Evolutionary conservation across 2,329 filamentous ascomycete species (phyloP).

Genomic region (Orbilia ellipsospora): DNA sequence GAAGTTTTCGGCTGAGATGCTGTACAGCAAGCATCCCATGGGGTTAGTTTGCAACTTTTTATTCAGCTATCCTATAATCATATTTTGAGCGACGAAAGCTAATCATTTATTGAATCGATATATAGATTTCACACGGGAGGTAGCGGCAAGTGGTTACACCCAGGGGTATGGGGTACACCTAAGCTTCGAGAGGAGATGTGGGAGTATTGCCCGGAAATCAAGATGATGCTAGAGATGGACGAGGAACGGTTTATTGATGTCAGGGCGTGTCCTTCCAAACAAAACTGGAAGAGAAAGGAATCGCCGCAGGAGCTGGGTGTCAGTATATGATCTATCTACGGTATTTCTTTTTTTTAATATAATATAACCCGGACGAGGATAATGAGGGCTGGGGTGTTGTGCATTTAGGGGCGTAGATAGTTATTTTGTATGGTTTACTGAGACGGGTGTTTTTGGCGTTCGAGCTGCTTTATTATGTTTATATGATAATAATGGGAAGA

Average conservation of each 20-base stretch:
- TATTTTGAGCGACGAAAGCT: background rate
- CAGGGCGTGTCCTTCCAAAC: slow-evolving; percentile 66
- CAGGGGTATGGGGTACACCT: slow-evolving; percentile 66
- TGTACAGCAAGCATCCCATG: slow-evolving; percentile 67
- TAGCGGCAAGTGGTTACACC: slow-evolving; percentile 65
- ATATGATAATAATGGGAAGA: too few species aligned
- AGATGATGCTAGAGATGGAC: slow-evolving; percentile 70
- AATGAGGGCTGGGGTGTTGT: too few species aligned
- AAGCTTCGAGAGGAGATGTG: slow-evolving; percentile 67
- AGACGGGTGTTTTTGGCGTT: too few species aligned
- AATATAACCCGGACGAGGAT: too few species aligned
- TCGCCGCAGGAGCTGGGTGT: too few species aligned
- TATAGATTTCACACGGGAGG: slow-evolving; percentile 61
- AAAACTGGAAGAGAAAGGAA: slow-evolving; percentile 65
- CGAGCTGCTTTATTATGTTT: too few species aligned
- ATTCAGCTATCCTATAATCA: background rate
- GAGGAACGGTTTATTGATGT: slow-evolving; percentile 63
- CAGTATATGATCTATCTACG: too few species aligned
- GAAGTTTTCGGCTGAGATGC: slow-evolving; percentile 68
- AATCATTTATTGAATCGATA: background rate
- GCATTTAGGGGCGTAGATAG: too few species aligned
- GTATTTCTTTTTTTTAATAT: too few species aligned
- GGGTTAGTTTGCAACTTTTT: slow-evolving; percentile 63
- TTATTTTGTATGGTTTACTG: too few species aligned
- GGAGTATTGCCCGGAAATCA: slow-evolving; percentile 71